Conservation (phyloP, 768 basidiomycete species). For the Podaxis mareebaensis region DNA sequence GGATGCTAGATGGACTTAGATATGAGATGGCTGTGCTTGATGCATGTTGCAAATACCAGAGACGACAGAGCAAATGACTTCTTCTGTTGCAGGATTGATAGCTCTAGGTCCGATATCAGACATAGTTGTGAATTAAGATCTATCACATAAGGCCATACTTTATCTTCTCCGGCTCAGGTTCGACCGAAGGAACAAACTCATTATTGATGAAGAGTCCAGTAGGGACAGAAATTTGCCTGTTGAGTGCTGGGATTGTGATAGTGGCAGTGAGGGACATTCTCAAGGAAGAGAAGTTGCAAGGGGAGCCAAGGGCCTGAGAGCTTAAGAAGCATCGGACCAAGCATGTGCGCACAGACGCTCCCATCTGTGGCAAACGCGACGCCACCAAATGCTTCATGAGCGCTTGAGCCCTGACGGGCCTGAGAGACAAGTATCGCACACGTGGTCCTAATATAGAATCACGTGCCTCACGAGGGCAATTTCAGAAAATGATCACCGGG, state of each 20-base stretch:
- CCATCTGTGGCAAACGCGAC: background rate
- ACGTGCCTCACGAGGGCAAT: no score
- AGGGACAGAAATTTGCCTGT: constrained; percentile 60
- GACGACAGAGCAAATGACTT: constrained; percentile 65
- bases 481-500: no score
- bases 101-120: constrained; percentile 40
- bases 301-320: constrained; percentile 1
- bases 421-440: background rate
- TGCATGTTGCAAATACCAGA: constrained; percentile 42
- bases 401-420: background rate
- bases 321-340: constrained; percentile 14
- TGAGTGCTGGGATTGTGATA: constrained; percentile 40
- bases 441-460: background rate
- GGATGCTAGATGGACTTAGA: constrained; percentile 45
- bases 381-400: background rate
- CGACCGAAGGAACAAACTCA: constrained; percentile 77
- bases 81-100: constrained; percentile 84
- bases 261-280: constrained; percentile 48
- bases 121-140: background rate
- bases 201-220: constrained; percentile 93
- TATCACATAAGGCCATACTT: constrained; percentile 42
- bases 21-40: background rate
- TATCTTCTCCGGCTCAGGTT: constrained; percentile 59
- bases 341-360: constrained; percentile 11
- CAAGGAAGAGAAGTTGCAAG: background rate